Evolutionary conservation across 2,329 filamentous ascomycete species (phyloP), one percentile per base, ranked within the genome.

Genomic region (Alternaria conjuncta): DNA sequence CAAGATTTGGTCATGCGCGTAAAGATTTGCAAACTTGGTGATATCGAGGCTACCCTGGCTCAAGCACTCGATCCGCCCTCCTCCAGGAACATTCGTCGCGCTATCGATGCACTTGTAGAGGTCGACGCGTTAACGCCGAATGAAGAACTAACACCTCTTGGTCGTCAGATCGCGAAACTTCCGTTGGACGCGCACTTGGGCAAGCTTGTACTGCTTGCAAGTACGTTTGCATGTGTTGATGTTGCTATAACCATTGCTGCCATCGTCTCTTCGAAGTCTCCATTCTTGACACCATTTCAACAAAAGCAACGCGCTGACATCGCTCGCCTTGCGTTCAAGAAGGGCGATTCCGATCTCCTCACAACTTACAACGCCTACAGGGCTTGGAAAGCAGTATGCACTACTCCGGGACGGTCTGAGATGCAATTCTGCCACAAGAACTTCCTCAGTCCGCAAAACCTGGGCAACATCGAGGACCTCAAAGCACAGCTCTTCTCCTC

Each of bases 1-100:
- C 96, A 99, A 79, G 96, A 99, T 75, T 85, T 99, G 11, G 94
- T 97, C 6, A 94, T 99, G 77, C 90, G 96, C 9, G 94, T 98
- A 69, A 99, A 99, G 82, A 97, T 97, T 49, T 99, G 95, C 84
- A 97, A 96, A 75, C 87, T 99, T 46, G 96, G 96, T 11, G 91
- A 93, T 44, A 97, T 98, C 57, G 95, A 98, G 77, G 89, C 95
- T 71, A 97, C 94, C 0, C 85, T 99, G 10, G 88, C 91, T 21
- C 89, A 94, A 78, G 96, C 96, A 4, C 85, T 99, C 15, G 96
- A 99, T 76, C 91, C 95, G 1, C 96, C 96, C 0, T 94, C 92
- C 0, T 86, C 92, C 0, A 97, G 95, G 82, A 99, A 98, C 71
- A 96, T 99, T 51, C 90, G 93, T 23, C 89, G 95, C 36, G 95